These are phyloP conservation scores for Saccharomyces eubayanus DNA, from an alignment of 805 yeast genomes.

Conservation along the genomic window DNA sequence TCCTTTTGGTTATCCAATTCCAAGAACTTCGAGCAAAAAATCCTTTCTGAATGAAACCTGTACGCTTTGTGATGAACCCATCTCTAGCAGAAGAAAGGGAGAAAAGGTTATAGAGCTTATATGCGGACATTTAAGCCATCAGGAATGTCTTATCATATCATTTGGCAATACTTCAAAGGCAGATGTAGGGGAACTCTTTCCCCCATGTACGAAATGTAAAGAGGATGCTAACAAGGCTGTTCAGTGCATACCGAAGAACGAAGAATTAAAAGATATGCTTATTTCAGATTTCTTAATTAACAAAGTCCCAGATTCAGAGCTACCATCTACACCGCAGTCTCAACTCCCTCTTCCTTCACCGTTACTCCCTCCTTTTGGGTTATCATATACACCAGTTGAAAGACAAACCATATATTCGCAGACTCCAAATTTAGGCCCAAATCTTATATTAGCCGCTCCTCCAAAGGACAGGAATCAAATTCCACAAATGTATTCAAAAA, in stretches of 20 bases:
- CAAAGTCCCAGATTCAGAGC: neutral
- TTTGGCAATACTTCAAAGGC: constrained; percentile 20
- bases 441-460: neutral
- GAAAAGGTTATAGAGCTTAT: constrained; percentile 41
- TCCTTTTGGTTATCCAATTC: constrained; percentile 12
- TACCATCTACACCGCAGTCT: neutral
- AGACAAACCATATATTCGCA: constrained; percentile 2
- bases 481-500: neutral
- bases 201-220: constrained; percentile 20
- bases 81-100: constrained; percentile 37
- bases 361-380: neutral
- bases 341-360: neutral
- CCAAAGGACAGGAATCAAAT: neutral
- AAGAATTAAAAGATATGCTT: constrained; percentile 21
- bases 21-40: constrained; percentile 12
- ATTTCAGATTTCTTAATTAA: constrained; percentile 21
- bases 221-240: constrained; percentile 5
- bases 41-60: constrained; percentile 24
- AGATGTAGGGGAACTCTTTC: constrained; percentile 22
- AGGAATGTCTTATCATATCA: constrained; percentile 44
- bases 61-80: constrained; percentile 43
- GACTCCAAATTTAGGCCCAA: neutral
- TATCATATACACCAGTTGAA: constrained; percentile 1
- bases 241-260: constrained; percentile 25
- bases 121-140: constrained; percentile 53